phyloP scores from a whole-genome alignment of 805 yeast genomes.

The Schwanniomyces pseudopolymorphus region DNA sequence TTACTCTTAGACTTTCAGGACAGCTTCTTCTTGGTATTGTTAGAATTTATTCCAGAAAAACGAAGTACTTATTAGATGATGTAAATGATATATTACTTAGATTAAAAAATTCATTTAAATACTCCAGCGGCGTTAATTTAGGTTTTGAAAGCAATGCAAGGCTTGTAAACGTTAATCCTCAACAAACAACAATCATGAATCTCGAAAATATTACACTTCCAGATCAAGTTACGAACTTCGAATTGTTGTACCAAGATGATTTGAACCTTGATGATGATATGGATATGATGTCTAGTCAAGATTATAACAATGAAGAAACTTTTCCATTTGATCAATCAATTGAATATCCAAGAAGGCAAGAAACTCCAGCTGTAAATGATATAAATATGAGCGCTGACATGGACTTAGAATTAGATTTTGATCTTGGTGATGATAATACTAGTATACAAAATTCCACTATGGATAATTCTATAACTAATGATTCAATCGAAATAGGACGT shows the following conservation, averaged over 20 bases:
- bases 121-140: constrained; percentile 30
- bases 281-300: constrained; percentile 22
- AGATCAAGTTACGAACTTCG: constrained; percentile 79
- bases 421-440: constrained; percentile 23
- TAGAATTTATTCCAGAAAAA: constrained; percentile 80
- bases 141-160: constrained; percentile 18
- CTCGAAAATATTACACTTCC: constrained; percentile 60
- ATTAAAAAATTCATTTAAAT: constrained; percentile 64
- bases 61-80: constrained; percentile 79
- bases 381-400: constrained; percentile 18
- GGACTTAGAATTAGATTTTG: constrained; percentile 52
- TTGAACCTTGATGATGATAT: constrained; percentile 32
- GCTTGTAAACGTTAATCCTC: constrained; percentile 57
- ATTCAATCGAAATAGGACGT: constrained; percentile 57
- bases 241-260: constrained; percentile 68
- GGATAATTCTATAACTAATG: constrained; percentile 29
- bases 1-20: constrained; percentile 81
- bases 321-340: constrained; percentile 54
- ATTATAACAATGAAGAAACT: constrained; percentile 25
- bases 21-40: constrained; percentile 86
- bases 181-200: constrained; percentile 59
- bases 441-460: constrained; percentile 10
- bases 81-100: constrained; percentile 73
- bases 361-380: constrained; percentile 20
- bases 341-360: constrained; percentile 58